phyloP scores from a whole-genome alignment of 805 yeast genomes.

The Sugiyamaella valdiviana region DNA sequence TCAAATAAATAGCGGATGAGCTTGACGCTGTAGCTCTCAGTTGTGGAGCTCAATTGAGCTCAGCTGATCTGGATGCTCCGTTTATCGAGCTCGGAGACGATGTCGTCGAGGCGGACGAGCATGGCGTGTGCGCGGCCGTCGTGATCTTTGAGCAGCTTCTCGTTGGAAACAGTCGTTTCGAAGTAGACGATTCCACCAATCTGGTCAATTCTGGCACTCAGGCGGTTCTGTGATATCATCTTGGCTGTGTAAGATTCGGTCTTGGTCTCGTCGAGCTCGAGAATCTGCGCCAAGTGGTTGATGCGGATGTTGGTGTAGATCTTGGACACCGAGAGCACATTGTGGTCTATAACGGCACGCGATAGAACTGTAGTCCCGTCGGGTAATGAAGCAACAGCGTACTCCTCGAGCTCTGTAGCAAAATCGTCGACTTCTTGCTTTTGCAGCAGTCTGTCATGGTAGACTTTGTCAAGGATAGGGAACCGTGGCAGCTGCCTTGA shows the following conservation, averaged over 20 bases:
- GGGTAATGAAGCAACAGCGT: constrained; percentile 18
- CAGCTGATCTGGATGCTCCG: neutral
- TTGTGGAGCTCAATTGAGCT: neutral
- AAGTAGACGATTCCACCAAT: constrained; percentile 21
- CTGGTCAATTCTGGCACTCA: constrained; percentile 30
- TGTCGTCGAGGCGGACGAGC: constrained; percentile 21
- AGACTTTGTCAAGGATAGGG: constrained; percentile 25
- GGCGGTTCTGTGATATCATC: constrained; percentile 29
- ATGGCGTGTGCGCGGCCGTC: constrained; percentile 17
- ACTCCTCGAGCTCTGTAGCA: constrained; percentile 16
- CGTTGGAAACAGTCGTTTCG: neutral
- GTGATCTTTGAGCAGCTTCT: neutral
- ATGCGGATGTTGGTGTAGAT: constrained; percentile 26
- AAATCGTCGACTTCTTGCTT: constrained; percentile 23
- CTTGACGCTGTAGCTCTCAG: neutral
- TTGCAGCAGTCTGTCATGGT: constrained; percentile 24
- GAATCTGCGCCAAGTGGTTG: constrained; percentile 23
- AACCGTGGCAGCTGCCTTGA: constrained; percentile 13
- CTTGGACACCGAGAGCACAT: constrained; percentile 29
- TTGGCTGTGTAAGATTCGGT: constrained; percentile 28
- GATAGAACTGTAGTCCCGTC: constrained; percentile 27
- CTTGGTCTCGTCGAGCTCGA: constrained; percentile 21
- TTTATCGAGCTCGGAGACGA: constrained; percentile 12
- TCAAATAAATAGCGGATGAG: neutral
- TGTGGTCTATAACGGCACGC: constrained; percentile 31